Conservation (phyloP, 2,329 filamentous ascomycete genomes). For the Ascochyta clinopodiicola region DNA sequence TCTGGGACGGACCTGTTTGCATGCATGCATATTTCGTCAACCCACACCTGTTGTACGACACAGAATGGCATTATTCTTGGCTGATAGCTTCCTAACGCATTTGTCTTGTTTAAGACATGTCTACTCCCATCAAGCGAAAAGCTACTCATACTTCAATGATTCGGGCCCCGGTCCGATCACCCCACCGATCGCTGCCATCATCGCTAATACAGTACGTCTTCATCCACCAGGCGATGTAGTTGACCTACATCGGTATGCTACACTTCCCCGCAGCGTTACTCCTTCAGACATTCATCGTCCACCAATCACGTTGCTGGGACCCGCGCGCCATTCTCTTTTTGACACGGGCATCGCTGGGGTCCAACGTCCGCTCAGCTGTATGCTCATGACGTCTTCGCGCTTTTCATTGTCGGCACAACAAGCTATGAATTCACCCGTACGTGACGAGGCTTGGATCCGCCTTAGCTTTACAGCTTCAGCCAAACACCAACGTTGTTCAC, state of each 20-base stretch:
- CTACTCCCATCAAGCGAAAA: not conserved
- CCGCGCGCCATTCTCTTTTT: slow-evolving; percentile 19
- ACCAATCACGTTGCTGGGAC: slow-evolving; percentile 29
- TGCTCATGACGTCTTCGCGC: slow-evolving; percentile 23
- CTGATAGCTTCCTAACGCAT: not conserved
- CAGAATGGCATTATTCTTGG: not conserved
- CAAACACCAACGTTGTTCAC: slow-evolving; percentile 13
- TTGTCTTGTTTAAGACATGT: too few species aligned
- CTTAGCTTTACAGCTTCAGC: slow-evolving; percentile 23
- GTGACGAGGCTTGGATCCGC: slow-evolving; percentile 22
- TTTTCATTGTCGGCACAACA: slow-evolving; percentile 21
- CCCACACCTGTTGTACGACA: slow-evolving; percentile 5
- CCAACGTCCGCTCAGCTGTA: slow-evolving; percentile 30
- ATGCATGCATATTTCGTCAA: slow-evolving; percentile 8
- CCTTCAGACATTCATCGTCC: slow-evolving; percentile 31
- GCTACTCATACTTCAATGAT: not conserved
- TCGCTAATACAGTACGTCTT: not conserved
- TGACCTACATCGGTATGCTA: not conserved
- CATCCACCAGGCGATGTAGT: not conserved
- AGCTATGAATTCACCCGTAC: slow-evolving; percentile 18
- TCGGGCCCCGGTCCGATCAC: not conserved
- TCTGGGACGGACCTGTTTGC: slow-evolving; percentile 9
- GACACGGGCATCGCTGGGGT: slow-evolving; percentile 28
- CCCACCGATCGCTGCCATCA: not conserved
- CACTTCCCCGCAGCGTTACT: slow-evolving; percentile 23